Percentiles rank a stretch among this genome's conserved stretches.
Evolutionary conservation across 1,139 yeast genomes (phyloP).

Genomic region (Candida anutae): DNA sequence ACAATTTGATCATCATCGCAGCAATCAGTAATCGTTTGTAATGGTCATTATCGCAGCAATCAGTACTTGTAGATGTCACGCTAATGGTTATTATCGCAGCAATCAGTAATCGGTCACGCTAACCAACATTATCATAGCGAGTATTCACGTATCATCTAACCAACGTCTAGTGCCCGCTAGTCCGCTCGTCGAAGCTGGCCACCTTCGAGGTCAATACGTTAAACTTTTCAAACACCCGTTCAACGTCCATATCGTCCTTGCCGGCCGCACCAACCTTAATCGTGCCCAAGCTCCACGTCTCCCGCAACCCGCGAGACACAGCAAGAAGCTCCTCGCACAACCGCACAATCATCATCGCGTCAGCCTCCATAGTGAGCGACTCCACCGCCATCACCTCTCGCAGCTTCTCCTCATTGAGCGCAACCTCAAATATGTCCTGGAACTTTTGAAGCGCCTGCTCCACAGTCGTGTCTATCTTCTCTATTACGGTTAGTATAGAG

Average conservation of each 20-base stretch:
- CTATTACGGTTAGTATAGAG: constrained; percentile 8
- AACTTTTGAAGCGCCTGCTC: constrained; percentile 38
- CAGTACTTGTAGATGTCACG: no score
- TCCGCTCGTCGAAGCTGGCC: constrained; percentile 18
- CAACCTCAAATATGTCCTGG: constrained; percentile 37
- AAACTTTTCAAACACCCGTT: constrained; percentile 27
- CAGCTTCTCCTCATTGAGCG: constrained; percentile 38
- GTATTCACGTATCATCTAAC: no score
- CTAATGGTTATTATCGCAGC: no score
- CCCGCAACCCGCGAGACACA: constrained; percentile 43
- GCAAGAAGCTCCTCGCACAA: constrained; percentile 46
- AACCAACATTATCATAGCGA: no score
- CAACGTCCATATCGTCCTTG: constrained; percentile 14
- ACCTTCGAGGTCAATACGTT: constrained; percentile 34
- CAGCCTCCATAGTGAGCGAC: constrained; percentile 47
- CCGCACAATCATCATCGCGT: constrained; percentile 43
- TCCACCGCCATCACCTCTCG: constrained; percentile 48
- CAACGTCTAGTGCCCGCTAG: no score
- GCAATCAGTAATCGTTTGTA: no score
- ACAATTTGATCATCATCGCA: no score
- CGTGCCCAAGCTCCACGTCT: constrained; percentile 52
- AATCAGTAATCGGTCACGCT: no score
- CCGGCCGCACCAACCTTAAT: constrained; percentile 25
- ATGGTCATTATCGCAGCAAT: no score
- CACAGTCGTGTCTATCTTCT: constrained; percentile 33